These are phyloP conservation scores for Aspergillus brasiliensis DNA, from an alignment of 2,329 filamentous ascomycete species.

Conservation along the genomic window DNA sequence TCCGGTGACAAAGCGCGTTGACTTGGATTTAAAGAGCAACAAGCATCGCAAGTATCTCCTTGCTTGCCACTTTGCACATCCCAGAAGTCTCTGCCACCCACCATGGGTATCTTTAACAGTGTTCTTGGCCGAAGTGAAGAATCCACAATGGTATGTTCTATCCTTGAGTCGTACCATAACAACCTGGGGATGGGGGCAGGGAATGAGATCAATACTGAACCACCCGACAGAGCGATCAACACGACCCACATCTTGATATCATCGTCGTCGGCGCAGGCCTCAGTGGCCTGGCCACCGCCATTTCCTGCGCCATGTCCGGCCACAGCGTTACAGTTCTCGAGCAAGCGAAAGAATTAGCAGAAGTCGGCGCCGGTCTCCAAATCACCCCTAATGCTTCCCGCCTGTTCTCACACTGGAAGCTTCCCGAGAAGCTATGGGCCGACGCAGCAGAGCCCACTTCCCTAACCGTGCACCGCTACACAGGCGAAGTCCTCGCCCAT, in stretches of 20 bases:
- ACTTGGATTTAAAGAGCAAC: background rate
- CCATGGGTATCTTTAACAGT: slow-evolving; percentile 6
- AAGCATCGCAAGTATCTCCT: background rate
- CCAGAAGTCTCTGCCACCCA: background rate
- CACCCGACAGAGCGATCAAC: background rate
- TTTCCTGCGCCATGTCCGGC: slow-evolving; percentile 28
- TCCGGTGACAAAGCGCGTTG: background rate
- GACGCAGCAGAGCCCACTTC: slow-evolving; percentile 35
- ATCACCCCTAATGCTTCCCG: slow-evolving; percentile 43
- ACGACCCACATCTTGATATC: slow-evolving; percentile 23
- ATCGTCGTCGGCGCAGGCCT: slow-evolving; percentile 36
- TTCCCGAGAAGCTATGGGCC: slow-evolving; percentile 29
- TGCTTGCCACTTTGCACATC: background rate
- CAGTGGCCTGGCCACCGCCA: slow-evolving; percentile 33
- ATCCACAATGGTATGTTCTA: slow-evolving; percentile 5
- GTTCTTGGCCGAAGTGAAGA: background rate
- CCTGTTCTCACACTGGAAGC: slow-evolving; percentile 33
- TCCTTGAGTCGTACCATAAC: background rate
- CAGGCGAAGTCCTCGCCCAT: slow-evolving; percentile 40
- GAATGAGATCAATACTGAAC: background rate
- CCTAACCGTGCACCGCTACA: slow-evolving; percentile 39
- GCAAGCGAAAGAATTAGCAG: slow-evolving; percentile 33
- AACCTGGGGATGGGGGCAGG: no score
- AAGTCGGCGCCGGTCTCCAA: slow-evolving; percentile 68
- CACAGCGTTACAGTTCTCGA: slow-evolving; percentile 34